These are phyloP conservation scores for Verticillium zaregamsianum DNA, from an alignment of 2,329 filamentous ascomycete species.

Conservation along the genomic window DNA sequence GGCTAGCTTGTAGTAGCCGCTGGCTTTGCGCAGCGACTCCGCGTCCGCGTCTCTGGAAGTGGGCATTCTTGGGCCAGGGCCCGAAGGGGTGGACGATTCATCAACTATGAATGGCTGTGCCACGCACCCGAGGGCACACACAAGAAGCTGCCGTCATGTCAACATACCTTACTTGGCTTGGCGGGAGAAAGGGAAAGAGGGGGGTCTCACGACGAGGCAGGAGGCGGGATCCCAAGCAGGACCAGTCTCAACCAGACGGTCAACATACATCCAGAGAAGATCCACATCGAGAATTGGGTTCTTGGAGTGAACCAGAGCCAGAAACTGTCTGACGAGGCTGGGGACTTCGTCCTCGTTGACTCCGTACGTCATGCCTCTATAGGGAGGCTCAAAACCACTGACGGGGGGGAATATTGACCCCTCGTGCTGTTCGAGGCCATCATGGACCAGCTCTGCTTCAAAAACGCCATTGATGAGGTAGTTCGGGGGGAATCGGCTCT, in stretches of 20 bases:
- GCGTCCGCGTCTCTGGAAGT: background rate
- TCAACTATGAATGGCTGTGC: too few species aligned
- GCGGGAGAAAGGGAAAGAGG: background rate
- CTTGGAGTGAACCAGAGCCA: conserved; percentile 20
- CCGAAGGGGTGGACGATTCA: conserved; percentile 18
- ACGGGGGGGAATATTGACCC: too few species aligned
- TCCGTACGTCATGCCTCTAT: too few species aligned
- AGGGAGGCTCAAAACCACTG: too few species aligned
- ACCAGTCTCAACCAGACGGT: conserved; percentile 16
- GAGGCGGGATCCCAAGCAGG: conserved; percentile 9
- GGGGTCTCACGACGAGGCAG: conserved; percentile 3
- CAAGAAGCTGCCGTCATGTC: conserved; percentile 17
- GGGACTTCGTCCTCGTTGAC: conserved; percentile 17
- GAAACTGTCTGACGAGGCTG: conserved; percentile 17
- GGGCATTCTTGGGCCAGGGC: background rate
- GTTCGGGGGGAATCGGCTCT: too few species aligned
- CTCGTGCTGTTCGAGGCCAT: too few species aligned
- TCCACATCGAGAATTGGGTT: conserved; percentile 20
- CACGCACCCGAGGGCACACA: conserved; percentile 21
- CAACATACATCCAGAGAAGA: conserved; percentile 14
- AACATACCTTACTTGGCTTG: background rate
- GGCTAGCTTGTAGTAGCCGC: conserved; percentile 8
- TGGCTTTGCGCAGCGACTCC: background rate
- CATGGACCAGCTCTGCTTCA: too few species aligned
- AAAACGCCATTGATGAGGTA: too few species aligned